Conservation (phyloP, 768 basidiomycete genomes). For the Xerocomellus amylosporus region DNA sequence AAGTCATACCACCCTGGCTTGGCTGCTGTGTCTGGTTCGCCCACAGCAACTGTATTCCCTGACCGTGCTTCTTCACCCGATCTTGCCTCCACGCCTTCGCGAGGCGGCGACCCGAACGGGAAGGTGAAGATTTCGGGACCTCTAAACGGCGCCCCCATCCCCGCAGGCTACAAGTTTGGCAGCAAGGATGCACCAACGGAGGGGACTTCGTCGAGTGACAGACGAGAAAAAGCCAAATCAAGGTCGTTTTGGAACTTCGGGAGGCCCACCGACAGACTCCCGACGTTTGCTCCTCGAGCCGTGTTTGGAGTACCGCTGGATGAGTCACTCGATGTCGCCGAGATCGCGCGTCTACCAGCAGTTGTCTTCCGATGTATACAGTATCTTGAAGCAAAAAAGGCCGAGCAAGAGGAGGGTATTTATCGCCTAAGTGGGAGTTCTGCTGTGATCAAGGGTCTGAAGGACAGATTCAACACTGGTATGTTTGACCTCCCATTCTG, state of each 20-base stretch:
- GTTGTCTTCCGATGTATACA: conserved; percentile 95
- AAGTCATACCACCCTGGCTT: conserved; percentile 66
- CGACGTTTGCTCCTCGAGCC: conserved; percentile 52
- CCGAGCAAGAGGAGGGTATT: conserved; percentile 96
- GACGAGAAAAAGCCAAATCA: conserved; percentile 90
- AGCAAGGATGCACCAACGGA: conserved; percentile 60
- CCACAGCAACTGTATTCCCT: conserved; percentile 35
- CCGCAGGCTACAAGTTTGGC: conserved; percentile 88
- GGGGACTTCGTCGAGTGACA: conserved; percentile 48
- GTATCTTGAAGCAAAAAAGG: conserved; percentile 90
- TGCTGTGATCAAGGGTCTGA: conserved; percentile 89
- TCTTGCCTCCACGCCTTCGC: conserved; percentile 44
- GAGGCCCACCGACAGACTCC: conserved; percentile 48
- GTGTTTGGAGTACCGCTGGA: conserved; percentile 89
- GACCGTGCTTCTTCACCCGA: conserved; percentile 47
- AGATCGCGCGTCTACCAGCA: conserved; percentile 88
- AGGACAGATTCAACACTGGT: conserved; percentile 92
- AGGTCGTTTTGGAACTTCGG: conserved; percentile 94
- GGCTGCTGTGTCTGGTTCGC: conserved; percentile 47
- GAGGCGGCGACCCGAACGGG: conserved; percentile 53
- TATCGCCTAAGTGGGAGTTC: conserved; percentile 94
- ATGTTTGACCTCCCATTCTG: conserved; percentile 25
- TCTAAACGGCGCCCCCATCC: conserved; percentile 79
- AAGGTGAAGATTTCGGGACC: conserved; percentile 90
- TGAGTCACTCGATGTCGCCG: conserved; percentile 84